A percentile compares a stretch with the other conserved stretches of the same genome.
Evolutionary conservation across 2,329 filamentous ascomycete species (phyloP).

Genomic region (Pseudogymnoascus sp.): DNA sequence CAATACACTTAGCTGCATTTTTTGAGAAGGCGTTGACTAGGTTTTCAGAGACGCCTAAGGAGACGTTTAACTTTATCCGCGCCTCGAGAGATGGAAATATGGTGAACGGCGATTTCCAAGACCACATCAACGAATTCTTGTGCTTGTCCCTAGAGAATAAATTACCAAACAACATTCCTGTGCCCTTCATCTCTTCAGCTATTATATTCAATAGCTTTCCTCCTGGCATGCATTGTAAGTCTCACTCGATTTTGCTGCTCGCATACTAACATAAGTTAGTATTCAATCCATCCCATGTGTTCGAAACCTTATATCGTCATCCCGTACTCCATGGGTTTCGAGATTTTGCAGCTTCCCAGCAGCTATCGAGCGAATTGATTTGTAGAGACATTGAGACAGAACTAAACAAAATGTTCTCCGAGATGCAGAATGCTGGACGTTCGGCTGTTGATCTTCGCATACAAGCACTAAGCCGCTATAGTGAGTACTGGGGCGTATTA

Average conservation of each 20-base stretch:
- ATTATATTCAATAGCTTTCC: constrained; percentile 20
- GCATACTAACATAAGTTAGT: constrained; percentile 9
- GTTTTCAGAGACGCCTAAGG: constrained; percentile 9
- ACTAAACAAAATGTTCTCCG: constrained; percentile 14
- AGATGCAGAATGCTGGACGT: constrained; percentile 12
- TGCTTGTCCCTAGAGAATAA: constrained; percentile 11
- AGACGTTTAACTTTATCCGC: constrained; percentile 17
- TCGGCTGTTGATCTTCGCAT: constrained; percentile 10
- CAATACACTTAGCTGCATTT: constrained; percentile 13
- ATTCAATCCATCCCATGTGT: constrained; percentile 15
- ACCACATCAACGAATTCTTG: constrained; percentile 14
- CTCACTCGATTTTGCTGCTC: neutral
- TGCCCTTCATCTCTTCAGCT: constrained; percentile 16
- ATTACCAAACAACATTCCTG: constrained; percentile 12
- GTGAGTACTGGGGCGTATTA: constrained; percentile 10
- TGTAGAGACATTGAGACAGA: constrained; percentile 12
- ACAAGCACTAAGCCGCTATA: constrained; percentile 11
- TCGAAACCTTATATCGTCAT: constrained; percentile 14
- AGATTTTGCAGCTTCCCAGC: constrained; percentile 10
- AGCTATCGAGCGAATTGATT: constrained; percentile 13
- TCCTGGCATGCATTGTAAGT: constrained; percentile 19
- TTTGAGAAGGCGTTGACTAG: constrained; percentile 13
- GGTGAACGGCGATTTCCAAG: constrained; percentile 11
- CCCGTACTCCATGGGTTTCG: constrained; percentile 11
- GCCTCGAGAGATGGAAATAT: constrained; percentile 10